phyloP scores from a whole-genome alignment of 2,329 filamentous ascomycete species.

The Juglanconis sp. region DNA sequence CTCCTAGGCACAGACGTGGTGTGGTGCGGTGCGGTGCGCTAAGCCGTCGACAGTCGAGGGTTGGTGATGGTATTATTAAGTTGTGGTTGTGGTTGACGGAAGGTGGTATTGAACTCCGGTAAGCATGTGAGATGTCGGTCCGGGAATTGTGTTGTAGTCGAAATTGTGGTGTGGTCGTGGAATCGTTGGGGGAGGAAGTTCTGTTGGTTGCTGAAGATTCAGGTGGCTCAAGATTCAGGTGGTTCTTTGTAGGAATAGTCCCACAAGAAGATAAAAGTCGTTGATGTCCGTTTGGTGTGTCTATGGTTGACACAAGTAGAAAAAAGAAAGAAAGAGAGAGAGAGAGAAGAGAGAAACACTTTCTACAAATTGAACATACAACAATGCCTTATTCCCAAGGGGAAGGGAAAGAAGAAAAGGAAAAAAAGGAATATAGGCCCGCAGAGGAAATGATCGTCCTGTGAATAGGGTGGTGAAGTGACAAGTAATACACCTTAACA shows the following conservation, averaged over 20 bases:
- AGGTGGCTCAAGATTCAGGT: too few relatives aligned
- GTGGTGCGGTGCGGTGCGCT: neutral
- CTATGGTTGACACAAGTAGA: neutral
- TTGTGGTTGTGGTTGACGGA: neutral
- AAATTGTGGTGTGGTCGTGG: neutral
- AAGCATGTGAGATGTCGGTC: neutral
- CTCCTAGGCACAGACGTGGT: too few relatives aligned
- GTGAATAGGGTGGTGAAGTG: neutral
- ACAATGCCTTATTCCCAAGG: too few relatives aligned
- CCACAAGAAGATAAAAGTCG: neutral
- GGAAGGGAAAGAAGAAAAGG: too few relatives aligned
- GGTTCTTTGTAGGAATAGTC: neutral
- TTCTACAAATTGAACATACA: neutral
- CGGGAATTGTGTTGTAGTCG: neutral
- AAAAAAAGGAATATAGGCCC: too few relatives aligned
- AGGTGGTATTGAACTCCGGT: neutral
- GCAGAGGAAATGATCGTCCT: too few relatives aligned
- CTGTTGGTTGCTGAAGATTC: neutral
- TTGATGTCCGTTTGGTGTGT: neutral
- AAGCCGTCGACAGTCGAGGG: neutral
- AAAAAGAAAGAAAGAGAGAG: neutral
- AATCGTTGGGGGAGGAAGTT: neutral
- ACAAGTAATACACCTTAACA: constrained; percentile 12
- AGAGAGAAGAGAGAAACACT: neutral
- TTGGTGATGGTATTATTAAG: neutral